Base-by-base conservation (phyloP, 108 stramenopile genomes). In the Aurantiochytrium sp. region DNA sequence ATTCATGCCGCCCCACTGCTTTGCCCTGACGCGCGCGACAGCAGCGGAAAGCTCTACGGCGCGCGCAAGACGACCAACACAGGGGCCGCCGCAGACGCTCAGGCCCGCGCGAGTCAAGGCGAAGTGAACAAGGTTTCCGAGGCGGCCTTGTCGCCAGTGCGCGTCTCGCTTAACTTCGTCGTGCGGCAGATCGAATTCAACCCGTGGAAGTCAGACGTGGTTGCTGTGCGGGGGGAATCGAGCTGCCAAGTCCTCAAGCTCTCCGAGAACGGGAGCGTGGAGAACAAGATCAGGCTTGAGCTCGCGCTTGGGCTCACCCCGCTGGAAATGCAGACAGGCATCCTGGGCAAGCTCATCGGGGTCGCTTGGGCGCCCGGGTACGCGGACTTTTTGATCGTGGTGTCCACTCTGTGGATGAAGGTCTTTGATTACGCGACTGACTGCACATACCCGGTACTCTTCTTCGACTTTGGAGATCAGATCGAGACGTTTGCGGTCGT, bases 231-330 rank as follows among this genome's bases (percentile, higher is more conserved):
- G 21, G 73, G 73, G 6, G 73, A 81, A 17, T 37, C 36, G 19
- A 41, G 32, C 39, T 81, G 73, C 73, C n/a, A 27, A 27, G 73
- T 81, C 8, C 45, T 81, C 0, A 81, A 12, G 36, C 45, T 81
- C 12, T 81, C 73, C 17, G 36, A 12, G 12, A 48, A 24, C 6
- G 73, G 73, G 2, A 48, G 17, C 0, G 73, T 81, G 21, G 19
- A 81, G 45, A 48, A 24, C 45, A 81, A 81, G 32, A 48, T 81
- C 2, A 12, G 73, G 8, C 2, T 81, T 3, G 73, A 81, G 45
- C 73, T 81, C 12, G 73, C 73, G 19, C 73, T 81, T 81, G 73
- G 73, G 27, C 39, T 81, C 27, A 81, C 73, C 12, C 39, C 50
- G 30, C 6, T 48, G 45, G 73, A 81, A 48, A 41, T 81, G 6